Percentiles rank a stretch among this genome's conserved stretches.
Evolutionary conservation across 2,329 filamentous ascomycete genomes (phyloP).

Genomic region (Penicillium sp.): DNA sequence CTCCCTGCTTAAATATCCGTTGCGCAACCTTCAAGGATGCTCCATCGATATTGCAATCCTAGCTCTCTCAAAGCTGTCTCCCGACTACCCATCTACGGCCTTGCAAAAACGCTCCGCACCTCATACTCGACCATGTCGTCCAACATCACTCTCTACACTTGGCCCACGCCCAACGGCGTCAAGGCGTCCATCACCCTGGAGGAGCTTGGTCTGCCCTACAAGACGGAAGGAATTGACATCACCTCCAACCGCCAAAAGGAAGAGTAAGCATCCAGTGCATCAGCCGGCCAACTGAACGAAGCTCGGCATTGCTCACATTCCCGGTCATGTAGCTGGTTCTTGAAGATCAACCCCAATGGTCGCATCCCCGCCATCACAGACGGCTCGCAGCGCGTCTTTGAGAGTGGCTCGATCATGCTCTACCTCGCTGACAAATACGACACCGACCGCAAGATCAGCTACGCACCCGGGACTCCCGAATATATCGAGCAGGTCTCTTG

Average conservation of each 20-base stretch:
- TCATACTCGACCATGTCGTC: constrained; percentile 19
- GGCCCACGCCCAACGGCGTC: constrained; percentile 29
- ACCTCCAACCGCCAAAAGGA: constrained; percentile 42
- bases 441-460: constrained; percentile 37
- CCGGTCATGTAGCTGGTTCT: constrained; percentile 32
- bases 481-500: constrained; percentile 43
- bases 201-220: constrained; percentile 32
- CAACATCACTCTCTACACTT: constrained; percentile 29
- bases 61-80: constrained; percentile 8
- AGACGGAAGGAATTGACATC: constrained; percentile 37
- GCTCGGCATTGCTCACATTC: background rate
- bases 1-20: background rate
- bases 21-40: background rate
- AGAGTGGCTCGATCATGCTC: constrained; percentile 42
- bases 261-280: constrained; percentile 12
- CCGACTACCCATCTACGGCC: constrained; percentile 1
- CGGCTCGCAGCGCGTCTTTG: constrained; percentile 37
- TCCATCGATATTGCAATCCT: background rate
- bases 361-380: constrained; percentile 45
- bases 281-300: no score
- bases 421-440: constrained; percentile 44
- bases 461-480: constrained; percentile 37
- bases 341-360: constrained; percentile 47
- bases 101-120: constrained; percentile 5
- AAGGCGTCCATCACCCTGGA: constrained; percentile 36